These are phyloP conservation scores for Puccinia horiana DNA, from an alignment of 1,284 basidiomycete genomes.

Conservation along the genomic window DNA sequence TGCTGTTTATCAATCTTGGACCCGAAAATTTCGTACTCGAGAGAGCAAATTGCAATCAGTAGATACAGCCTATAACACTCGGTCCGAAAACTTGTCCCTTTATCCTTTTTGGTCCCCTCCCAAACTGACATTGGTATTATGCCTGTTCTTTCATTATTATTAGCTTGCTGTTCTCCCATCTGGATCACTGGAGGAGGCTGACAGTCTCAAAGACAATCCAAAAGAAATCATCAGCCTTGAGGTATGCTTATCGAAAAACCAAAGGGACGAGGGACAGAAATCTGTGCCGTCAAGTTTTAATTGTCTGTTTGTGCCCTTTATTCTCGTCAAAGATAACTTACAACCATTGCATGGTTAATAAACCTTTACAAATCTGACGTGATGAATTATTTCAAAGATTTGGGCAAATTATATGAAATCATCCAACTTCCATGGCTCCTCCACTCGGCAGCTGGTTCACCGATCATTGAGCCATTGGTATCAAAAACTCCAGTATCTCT, in stretches of 20 bases:
- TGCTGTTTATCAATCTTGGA: conserved; percentile 30
- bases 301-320: conserved; percentile 48
- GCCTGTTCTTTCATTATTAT: neutral
- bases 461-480: conserved; percentile 9
- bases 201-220: conserved; percentile 25
- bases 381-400: neutral
- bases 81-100: neutral
- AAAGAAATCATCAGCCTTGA: conserved; percentile 6
- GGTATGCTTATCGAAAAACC: conserved; percentile 18
- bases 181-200: conserved; percentile 38
- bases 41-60: neutral
- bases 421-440: neutral
- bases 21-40: neutral
- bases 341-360: neutral
- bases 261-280: conserved; percentile 11
- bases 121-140: neutral
- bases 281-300: conserved; percentile 39
- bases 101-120: neutral
- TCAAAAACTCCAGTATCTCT: conserved; percentile 11
- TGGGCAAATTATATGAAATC: conserved; percentile 23
- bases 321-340: neutral
- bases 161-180: conserved; percentile 4
- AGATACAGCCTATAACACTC: conserved; percentile 5
- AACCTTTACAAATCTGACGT: neutral
- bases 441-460: neutral